A percentile compares a stretch with the other conserved stretches of the same genome.
Evolutionary conservation across 352 stramenopile genomes (phyloP).

Genomic region (Globisporangium recalcitrans): DNA sequence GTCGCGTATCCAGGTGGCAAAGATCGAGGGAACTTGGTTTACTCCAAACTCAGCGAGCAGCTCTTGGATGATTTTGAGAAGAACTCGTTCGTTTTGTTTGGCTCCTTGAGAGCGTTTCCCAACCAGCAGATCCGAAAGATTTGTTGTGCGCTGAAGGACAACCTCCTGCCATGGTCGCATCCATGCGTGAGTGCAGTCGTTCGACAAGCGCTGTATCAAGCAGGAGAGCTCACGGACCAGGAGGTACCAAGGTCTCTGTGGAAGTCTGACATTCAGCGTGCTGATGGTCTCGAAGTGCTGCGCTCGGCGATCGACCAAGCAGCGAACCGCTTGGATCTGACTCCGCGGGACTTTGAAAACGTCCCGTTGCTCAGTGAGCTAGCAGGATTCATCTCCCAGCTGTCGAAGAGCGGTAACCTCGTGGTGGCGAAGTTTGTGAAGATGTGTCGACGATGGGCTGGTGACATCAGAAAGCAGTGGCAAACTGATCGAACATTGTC

Average conservation of each 20-base stretch:
- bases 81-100: constrained; percentile 26
- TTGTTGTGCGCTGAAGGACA: constrained; percentile 32
- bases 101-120: constrained; percentile 35
- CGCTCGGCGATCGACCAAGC: constrained; percentile 19
- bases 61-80: constrained; percentile 22
- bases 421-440: background rate
- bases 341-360: constrained; percentile 11
- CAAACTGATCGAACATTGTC: constrained; percentile 3
- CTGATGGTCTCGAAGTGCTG: constrained; percentile 8
- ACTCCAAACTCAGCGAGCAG: constrained; percentile 26
- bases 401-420: background rate
- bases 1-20: constrained; percentile 31
- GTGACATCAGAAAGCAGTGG: constrained; percentile 2
- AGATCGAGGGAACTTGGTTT: constrained; percentile 42
- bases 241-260: constrained; percentile 20
- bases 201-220: constrained; percentile 42
- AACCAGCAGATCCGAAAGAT: constrained; percentile 48
- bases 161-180: constrained; percentile 39
- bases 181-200: constrained; percentile 29
- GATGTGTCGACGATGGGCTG: constrained; percentile 12
- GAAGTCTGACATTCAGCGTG: constrained; percentile 34
- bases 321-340: constrained; percentile 1
- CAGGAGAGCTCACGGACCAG: constrained; percentile 35
- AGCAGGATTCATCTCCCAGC: constrained; percentile 8
- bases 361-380: constrained; percentile 9